Evolutionary conservation across 371 early-diverging fungal species (phyloP), one percentile per base, ranked within the genome.

Genomic region (Lichtheimia hyalospora): DNA sequence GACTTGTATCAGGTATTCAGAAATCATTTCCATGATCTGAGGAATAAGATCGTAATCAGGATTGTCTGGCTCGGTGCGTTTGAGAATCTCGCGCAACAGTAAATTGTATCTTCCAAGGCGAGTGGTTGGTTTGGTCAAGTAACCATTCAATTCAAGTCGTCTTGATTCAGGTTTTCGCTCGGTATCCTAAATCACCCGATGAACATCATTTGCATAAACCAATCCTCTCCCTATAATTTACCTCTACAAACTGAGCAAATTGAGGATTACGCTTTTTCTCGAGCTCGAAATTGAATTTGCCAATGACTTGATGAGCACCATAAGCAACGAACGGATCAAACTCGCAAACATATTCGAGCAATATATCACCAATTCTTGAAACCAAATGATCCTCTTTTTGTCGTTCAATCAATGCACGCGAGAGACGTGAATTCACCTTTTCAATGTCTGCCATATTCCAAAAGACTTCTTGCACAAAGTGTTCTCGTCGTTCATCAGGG

Each of bases 61-160:
- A 55, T 93, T 87, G 42, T 85, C 85, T 42, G 84, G 79, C 3
- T 92, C 88, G 16, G 95, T 91, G 56, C 86, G 75, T 66, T 93
- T 90, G 18, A 92, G 78, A 34, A 94, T 88, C 10, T 88, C 90
- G 52, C 86, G 84, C 16, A 97, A 75, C 18, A 97, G 73, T 43
- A 97, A 73, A 12, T 92, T 92, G 60, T 96, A 97, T 39, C 95
- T 81, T 3, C 92, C 96, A 52, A 96, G 67, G 34, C 96, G 85
- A 3, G 94, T 89, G 0, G 94, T 92, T 2, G 97, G 97, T 61
- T 76, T 79, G 0, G 89, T 89, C 60, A 96, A 67, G 67, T 95
- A 96, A 16, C 87, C 87, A 63, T 90, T 86, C 23, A 92, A 67
- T 41, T 88, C 89, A 28, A 96, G 73, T 63, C 92, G 89, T 14